Conservation (phyloP, 345 rosid genomes). For the Pseudoturritis turrita region DNA sequence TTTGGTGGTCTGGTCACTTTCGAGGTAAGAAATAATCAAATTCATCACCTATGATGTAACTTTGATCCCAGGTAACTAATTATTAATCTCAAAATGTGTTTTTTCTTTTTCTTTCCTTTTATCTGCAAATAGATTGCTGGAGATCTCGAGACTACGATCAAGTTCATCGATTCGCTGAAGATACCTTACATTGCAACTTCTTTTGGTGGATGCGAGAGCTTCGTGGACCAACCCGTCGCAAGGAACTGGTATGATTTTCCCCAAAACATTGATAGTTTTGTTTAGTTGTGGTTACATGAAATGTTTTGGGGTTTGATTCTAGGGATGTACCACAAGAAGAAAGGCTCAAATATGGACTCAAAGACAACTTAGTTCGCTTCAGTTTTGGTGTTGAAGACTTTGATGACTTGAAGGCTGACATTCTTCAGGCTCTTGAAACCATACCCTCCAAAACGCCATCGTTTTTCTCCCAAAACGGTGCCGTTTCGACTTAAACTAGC, state of each 20-base stretch:
- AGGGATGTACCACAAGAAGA: slow-evolving; percentile 70
- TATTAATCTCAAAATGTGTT: neutral
- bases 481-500: neutral
- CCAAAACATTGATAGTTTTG: neutral
- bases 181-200: slow-evolving; percentile 94
- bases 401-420: slow-evolving; percentile 67
- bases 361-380: slow-evolving; percentile 82
- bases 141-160: slow-evolving; percentile 54
- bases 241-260: slow-evolving; percentile 60
- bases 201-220: slow-evolving; percentile 92
- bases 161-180: slow-evolving; percentile 69
- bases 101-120: neutral
- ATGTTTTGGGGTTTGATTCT: neutral
- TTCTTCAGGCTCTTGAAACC: slow-evolving; percentile 67
- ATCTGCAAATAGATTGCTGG: slow-evolving; percentile 34
- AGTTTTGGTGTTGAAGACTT: slow-evolving; percentile 90
- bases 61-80: neutral
- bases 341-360: slow-evolving; percentile 62
- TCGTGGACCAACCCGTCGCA: slow-evolving; percentile 85
- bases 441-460: neutral
- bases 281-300: neutral
- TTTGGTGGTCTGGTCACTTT: slow-evolving; percentile 90
- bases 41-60: slow-evolving; percentile 62
- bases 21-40: slow-evolving; percentile 41
- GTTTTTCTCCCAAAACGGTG: neutral